Conservation (phyloP, 2,329 filamentous ascomycete species). For the Fusarium domesticum region DNA sequence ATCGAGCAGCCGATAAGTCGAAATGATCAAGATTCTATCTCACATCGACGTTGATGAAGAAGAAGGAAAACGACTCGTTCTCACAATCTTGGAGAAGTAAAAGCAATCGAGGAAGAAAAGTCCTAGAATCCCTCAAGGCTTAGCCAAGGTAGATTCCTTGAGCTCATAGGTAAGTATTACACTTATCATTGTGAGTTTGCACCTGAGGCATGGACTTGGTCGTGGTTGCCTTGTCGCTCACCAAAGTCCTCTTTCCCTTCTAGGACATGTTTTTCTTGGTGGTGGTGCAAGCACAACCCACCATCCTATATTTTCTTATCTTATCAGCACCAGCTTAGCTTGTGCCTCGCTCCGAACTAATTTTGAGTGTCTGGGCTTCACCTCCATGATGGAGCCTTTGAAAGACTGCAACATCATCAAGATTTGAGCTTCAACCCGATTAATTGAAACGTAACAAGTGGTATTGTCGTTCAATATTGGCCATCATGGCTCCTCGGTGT, state of each 20-base stretch:
- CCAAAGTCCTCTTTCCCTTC: conserved; percentile 27
- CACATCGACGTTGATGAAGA: background rate
- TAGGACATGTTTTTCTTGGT: conserved; percentile 17
- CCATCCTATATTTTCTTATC: conserved; percentile 16
- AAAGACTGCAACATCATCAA: conserved; percentile 2
- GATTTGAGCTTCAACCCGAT: conserved; percentile 1
- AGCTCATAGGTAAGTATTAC: background rate
- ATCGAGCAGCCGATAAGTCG: too few species aligned
- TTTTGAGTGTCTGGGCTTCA: conserved; percentile 12
- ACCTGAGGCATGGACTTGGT: conserved; percentile 24
- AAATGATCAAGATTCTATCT: too few species aligned
- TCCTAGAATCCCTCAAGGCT: background rate
- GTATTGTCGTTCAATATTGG: conserved; percentile 3
- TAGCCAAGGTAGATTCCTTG: background rate
- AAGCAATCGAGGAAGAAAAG: background rate
- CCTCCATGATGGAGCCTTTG: too few species aligned
- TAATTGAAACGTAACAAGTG: background rate
- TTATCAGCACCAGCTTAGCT: conserved; percentile 15
- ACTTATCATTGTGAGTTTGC: conserved; percentile 1
- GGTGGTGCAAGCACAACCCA: background rate
- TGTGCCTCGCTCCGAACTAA: conserved; percentile 6
- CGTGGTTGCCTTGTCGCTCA: conserved; percentile 17
- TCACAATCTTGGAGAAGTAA: background rate
- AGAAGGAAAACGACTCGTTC: background rate
- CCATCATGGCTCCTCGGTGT: conserved; percentile 30